Evolutionary conservation across 176 grass and related monocot species (phyloP).

Genomic region (Alloteropsis semialata): DNA sequence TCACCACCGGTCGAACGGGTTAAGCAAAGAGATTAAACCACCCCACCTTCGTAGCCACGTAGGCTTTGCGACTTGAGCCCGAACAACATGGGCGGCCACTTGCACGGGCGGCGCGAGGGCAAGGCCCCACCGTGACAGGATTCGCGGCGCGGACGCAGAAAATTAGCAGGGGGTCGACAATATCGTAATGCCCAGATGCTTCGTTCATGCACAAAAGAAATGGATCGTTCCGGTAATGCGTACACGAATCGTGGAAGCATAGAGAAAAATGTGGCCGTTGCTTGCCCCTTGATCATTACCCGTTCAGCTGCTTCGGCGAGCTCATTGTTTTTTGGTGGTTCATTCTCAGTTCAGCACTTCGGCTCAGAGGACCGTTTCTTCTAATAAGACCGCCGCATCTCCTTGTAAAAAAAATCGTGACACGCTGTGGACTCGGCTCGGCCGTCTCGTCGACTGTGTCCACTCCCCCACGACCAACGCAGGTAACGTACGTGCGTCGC

Average conservation of each 20-base stretch:
- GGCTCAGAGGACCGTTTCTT: conserved; percentile 6
- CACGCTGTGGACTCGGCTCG: background rate
- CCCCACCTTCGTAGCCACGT: background rate
- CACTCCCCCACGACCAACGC: background rate
- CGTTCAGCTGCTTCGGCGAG: background rate
- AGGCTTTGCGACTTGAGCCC: conserved; percentile 8
- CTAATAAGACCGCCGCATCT: background rate
- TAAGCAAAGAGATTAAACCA: conserved; percentile 4
- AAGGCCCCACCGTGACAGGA: no score
- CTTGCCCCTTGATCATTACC: background rate
- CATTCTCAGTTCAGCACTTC: background rate
- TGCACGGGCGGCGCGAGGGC: background rate
- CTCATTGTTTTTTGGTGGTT: background rate
- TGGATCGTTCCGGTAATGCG: no score
- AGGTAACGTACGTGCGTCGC: background rate
- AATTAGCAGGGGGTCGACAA: no score
- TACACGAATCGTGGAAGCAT: background rate
- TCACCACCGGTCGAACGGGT: background rate
- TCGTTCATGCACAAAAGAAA: background rate
- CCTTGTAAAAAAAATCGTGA: background rate
- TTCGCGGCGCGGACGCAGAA: no score
- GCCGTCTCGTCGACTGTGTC: background rate
- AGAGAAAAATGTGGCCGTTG: background rate
- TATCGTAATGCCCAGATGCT: background rate
- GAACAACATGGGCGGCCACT: background rate